Percentiles rank a stretch among this genome's conserved stretches.
Evolutionary conservation across 441 rosid species (phyloP).

Genomic region (Syzygium malaccense): DNA sequence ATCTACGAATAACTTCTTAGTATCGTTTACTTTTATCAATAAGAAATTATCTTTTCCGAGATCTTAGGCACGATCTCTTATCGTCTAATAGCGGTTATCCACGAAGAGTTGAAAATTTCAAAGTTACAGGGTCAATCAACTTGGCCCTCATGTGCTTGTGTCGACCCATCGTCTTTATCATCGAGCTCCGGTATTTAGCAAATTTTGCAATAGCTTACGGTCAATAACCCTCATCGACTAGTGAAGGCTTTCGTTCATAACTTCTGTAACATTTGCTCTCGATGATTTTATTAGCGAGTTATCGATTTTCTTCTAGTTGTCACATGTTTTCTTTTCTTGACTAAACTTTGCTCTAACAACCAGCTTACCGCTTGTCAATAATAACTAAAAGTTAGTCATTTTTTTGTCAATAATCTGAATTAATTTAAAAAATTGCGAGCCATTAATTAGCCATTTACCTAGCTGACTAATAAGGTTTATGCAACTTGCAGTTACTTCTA

Average conservation of each 20-base stretch:
- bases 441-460: background rate
- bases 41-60: background rate
- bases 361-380: background rate
- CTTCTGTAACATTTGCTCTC: background rate
- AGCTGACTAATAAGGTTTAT: background rate
- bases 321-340: background rate
- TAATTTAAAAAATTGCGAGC: background rate
- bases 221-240: background rate
- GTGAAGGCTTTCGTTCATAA: background rate
- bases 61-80: background rate
- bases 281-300: background rate
- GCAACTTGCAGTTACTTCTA: background rate
- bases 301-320: background rate
- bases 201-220: background rate
- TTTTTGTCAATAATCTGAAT: background rate
- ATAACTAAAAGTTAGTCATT: background rate
- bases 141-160: background rate
- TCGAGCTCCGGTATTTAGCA: background rate
- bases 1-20: background rate
- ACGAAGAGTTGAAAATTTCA: background rate
- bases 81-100: background rate
- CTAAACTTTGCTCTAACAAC: background rate
- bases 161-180: background rate
- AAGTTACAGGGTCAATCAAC: background rate
- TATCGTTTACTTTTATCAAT: background rate